These are phyloP conservation scores for Aspergillus pseudoterreus DNA, from an alignment of 2,329 filamentous ascomycete genomes.

Conservation along the genomic window DNA sequence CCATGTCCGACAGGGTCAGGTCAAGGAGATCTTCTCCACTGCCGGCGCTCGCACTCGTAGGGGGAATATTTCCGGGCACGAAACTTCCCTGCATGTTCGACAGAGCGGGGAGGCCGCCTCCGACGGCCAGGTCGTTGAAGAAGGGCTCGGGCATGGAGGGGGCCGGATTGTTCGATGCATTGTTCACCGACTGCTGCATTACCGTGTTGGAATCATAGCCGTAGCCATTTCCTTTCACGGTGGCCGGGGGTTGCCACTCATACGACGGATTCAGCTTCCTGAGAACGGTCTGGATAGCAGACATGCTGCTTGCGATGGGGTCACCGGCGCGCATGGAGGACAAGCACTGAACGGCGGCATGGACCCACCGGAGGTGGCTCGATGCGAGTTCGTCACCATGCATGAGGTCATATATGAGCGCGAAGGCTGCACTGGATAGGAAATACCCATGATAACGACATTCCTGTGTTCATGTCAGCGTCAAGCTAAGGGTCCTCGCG, in stretches of 20 bases:
- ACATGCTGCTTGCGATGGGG: constrained; percentile 25
- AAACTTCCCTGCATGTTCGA: constrained; percentile 21
- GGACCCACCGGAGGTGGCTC: constrained; percentile 43
- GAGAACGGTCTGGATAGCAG: constrained; percentile 31
- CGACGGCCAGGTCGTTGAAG: not conserved
- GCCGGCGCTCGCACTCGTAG: constrained; percentile 19
- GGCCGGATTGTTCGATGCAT: not conserved
- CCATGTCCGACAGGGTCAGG: constrained; percentile 36
- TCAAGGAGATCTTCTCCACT: constrained; percentile 33
- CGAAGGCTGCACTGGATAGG: constrained; percentile 40
- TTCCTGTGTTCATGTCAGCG: constrained; percentile 27
- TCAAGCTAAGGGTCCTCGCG: not conserved
- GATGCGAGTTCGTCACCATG: constrained; percentile 35
- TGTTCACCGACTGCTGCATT: not conserved
- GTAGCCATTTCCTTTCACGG: not conserved
- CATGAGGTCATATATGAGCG: constrained; percentile 43
- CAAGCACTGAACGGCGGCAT: constrained; percentile 35
- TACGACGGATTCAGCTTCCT: constrained; percentile 29
- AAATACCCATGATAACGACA: constrained; percentile 46
- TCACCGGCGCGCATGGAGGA: constrained; percentile 33
- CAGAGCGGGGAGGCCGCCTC: constrained; percentile 7
- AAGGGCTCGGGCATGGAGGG: not conserved
- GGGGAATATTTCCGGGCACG: constrained; percentile 18
- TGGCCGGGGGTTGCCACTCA: constrained; percentile 19
- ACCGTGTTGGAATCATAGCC: not conserved